These are phyloP conservation scores for Dipsacomyces acuminosporus DNA, from an alignment of 371 early-diverging fungal species.

Conservation along the genomic window DNA sequence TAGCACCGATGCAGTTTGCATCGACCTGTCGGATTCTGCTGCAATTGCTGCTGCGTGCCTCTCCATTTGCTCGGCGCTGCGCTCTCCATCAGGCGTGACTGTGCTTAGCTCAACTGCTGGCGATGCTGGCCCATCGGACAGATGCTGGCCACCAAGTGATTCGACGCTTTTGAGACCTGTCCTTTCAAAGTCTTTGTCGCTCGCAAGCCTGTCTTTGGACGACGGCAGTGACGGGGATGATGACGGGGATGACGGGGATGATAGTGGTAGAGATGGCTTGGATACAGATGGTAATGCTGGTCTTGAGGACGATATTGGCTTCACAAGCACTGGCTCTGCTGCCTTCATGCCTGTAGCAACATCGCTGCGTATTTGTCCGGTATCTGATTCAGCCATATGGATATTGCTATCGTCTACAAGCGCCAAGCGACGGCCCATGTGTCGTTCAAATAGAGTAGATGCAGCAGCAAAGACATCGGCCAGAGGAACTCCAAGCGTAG, in stretches of 20 bases:
- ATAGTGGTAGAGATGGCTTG: no score
- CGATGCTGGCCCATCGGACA: conserved; percentile 7
- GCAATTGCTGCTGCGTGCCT: not conserved
- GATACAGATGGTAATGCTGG: no score
- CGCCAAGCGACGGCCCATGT: conserved; percentile 27
- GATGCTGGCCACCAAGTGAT: conserved; percentile 17
- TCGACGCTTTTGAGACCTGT: conserved; percentile 34
- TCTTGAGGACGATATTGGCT: no score
- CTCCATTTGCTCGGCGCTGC: not conserved
- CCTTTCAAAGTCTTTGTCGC: conserved; percentile 14
- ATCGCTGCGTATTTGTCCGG: no score
- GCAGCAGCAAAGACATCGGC: conserved; percentile 29
- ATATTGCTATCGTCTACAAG: conserved; percentile 18
- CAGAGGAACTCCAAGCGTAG: conserved; percentile 17
- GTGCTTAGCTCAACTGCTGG: conserved; percentile 29
- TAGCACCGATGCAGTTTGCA: conserved; percentile 2
- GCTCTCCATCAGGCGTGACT: conserved; percentile 15
- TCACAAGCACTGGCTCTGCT: no score
- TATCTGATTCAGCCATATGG: not conserved
- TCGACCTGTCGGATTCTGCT: conserved; percentile 9
- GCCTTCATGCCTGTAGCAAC: no score
- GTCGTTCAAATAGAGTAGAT: conserved; percentile 21
- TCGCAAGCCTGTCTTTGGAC: conserved; percentile 11
- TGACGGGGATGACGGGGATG: not conserved
- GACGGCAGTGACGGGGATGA: not conserved